Conservation (phyloP, 2,329 filamentous ascomycete species). For the Arachnomyces sp. region DNA sequence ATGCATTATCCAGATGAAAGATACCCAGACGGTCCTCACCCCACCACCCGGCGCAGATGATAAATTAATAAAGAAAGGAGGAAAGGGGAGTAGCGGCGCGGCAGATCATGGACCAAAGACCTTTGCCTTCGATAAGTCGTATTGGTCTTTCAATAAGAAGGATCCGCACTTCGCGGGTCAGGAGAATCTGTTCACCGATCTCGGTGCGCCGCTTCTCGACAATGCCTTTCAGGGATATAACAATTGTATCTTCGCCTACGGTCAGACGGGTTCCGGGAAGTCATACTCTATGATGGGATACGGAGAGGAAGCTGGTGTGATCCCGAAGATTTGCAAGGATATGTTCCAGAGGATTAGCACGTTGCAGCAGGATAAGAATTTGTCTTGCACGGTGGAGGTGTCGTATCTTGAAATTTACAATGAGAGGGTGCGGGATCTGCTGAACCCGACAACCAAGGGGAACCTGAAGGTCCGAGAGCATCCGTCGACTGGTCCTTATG, state of each 20-base stretch:
- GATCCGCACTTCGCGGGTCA: conserved; percentile 82
- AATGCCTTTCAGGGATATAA: conserved; percentile 99
- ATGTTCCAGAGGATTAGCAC: conserved; percentile 84
- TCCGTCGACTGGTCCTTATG: conserved; percentile 93
- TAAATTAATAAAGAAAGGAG: conserved; percentile 25
- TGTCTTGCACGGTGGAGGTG: conserved; percentile 89
- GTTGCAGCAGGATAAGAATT: conserved; percentile 63
- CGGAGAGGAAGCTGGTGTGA: conserved; percentile 89
- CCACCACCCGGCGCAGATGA: conserved; percentile 57
- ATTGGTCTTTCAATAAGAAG: conserved; percentile 90
- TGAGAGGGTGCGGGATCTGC: conserved; percentile 86
- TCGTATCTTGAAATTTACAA: conserved; percentile 99
- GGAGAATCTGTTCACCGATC: conserved; percentile 75
- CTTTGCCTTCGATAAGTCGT: conserved; percentile 94
- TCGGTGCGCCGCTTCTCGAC: conserved; percentile 84
- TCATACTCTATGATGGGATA: conserved; percentile 99
- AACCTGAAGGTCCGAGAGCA: conserved; percentile 97
- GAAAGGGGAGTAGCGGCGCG: conserved; percentile 53
- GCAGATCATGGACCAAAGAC: conserved; percentile 61
- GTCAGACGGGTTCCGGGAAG: conserved; percentile 96
- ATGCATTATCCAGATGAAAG: conserved; percentile 98
- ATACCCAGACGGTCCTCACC: conserved; percentile 75
- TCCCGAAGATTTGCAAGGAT: conserved; percentile 91
- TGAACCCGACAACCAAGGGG: conserved; percentile 91
- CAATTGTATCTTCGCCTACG: conserved; percentile 99